Conservation (phyloP, 2,329 filamentous ascomycete species). For the Podosphaera leucotricha region DNA sequence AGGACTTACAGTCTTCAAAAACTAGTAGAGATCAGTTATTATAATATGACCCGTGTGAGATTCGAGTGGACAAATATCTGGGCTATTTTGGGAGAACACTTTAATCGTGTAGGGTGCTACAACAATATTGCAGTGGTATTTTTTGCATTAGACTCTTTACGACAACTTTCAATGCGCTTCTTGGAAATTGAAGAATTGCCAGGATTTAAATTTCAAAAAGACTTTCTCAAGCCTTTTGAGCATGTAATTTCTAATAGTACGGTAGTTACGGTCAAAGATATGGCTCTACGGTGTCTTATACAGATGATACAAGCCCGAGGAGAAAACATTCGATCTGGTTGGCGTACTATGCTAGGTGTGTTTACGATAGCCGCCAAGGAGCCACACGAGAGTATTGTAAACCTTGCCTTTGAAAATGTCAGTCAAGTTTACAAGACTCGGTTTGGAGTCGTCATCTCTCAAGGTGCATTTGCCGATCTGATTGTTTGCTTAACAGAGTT, state of each 20-base stretch:
- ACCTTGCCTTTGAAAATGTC: slow-evolving; percentile 90
- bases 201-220: slow-evolving; percentile 99
- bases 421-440: slow-evolving; percentile 86
- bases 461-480: slow-evolving; percentile 88
- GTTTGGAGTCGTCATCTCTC: slow-evolving; percentile 86
- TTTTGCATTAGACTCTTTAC: slow-evolving; percentile 84
- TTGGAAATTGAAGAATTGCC: slow-evolving; percentile 96
- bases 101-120: slow-evolving; percentile 93
- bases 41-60: slow-evolving; percentile 96
- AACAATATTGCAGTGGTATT: slow-evolving; percentile 93
- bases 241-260: slow-evolving; percentile 87
- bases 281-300: slow-evolving; percentile 84
- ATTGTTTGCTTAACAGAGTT: slow-evolving; percentile 95
- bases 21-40: slow-evolving; percentile 95
- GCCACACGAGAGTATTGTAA: slow-evolving; percentile 86
- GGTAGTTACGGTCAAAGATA: slow-evolving; percentile 84
- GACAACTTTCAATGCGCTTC: slow-evolving; percentile 94
- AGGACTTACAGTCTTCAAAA: slow-evolving; percentile 96
- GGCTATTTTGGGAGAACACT: slow-evolving; percentile 93
- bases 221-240: slow-evolving; percentile 96
- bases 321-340: slow-evolving; percentile 90
- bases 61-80: slow-evolving; percentile 98
- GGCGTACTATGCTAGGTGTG: slow-evolving; percentile 98
- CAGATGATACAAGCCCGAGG: slow-evolving; percentile 98
- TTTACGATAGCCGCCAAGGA: slow-evolving; percentile 91